Evolutionary conservation across 1,139 yeast genomes (phyloP), one percentile per base, ranked within the genome.

Genomic region (Scheffersomyces lignicola): DNA sequence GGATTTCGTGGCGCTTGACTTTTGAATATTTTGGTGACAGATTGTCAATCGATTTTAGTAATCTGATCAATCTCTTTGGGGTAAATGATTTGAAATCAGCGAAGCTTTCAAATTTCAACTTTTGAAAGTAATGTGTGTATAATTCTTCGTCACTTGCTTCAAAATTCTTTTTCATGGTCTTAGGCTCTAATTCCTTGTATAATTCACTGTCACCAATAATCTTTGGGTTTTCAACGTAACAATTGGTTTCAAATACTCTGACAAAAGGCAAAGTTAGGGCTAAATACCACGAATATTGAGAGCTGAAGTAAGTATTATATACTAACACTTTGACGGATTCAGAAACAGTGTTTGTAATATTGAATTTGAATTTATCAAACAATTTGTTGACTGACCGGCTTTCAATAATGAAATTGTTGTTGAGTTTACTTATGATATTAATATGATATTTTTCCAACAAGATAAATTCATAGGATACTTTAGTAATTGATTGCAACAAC

Each of bases 361-460:
- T 44, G 1, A 46, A 40, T 31, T 45, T 45, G 37, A 51, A 61
- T 18, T 36, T 41, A 5, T 51, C 44, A 39, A 58, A 68, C 16
- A 69, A 45, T 3, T 36, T 36, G 7, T 42, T 40, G 6, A 62
- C 46, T 5, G 54, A 36, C 22, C 60, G 41, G 21, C 47, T 40
- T 31, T 61, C 69, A 17, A 69, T 47, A 15, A 69, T 42, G 8
- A 60, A 58, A 40, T 68, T 65, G 37, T 56, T 52, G 41, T 58
- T 54, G 28, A 68, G 48, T 41, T 69, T 69, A 6, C 62, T 46
- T 21, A 64, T 43, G 18, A 69, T 65, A 34, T 69, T 72, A 22
- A 69, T 55, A 36, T 57, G 62, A 44, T 69, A 70, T 39, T 60
- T 65, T 36, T 70, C 76, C 41, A 70, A 51, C 21, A 69, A 50